phyloP scores from a whole-genome alignment of 768 basidiomycete genomes.

The Leccinum sublutescens region DNA sequence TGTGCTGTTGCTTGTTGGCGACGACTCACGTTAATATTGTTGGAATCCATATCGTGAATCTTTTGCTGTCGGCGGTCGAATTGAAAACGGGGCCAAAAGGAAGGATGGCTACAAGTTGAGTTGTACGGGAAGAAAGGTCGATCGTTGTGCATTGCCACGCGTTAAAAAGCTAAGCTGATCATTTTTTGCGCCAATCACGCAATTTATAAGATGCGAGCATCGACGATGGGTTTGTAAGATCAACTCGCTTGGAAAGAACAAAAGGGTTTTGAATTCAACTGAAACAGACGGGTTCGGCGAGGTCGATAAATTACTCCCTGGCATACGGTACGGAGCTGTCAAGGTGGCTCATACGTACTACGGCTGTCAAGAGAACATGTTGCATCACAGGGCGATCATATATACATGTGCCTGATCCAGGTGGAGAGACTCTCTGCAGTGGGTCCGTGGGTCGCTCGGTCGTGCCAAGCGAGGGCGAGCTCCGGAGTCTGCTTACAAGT shows the following conservation, averaged over 20 bases:
- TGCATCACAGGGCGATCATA: not conserved
- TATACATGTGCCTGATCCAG: not conserved
- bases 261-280: not conserved
- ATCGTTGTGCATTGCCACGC: not conserved
- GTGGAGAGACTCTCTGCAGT: too few species aligned
- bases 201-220: not conserved
- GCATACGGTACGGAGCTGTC: not conserved
- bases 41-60: constrained; percentile 42
- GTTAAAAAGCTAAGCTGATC: not conserved
- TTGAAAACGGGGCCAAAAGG: not conserved
- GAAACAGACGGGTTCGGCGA: not conserved
- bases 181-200: not conserved
- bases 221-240: not conserved
- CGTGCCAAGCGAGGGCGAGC: not conserved
- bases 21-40: constrained; percentile 51
- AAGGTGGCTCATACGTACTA: not conserved
- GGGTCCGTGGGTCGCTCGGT: not conserved
- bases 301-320: not conserved
- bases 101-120: not conserved
- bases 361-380: not conserved
- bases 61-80: not conserved
- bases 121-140: not conserved
- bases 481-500: too few species aligned
- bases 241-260: not conserved
- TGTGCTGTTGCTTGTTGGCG: not conserved